phyloP scores from a whole-genome alignment of 2,329 filamentous ascomycete genomes.

The Thielaviopsis cerberus region DNA sequence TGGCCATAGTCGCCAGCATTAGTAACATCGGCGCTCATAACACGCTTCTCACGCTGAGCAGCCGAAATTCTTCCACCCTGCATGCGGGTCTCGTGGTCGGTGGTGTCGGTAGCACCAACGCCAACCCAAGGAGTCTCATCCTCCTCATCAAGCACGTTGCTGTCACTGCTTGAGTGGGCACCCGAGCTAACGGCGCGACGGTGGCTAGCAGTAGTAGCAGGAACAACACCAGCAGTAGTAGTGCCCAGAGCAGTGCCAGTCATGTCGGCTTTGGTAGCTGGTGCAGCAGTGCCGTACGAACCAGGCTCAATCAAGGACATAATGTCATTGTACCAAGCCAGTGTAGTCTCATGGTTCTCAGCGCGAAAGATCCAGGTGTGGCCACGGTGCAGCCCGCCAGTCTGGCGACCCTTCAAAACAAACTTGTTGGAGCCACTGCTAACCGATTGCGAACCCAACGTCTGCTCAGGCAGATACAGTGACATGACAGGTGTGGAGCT shows the following conservation, averaged over 20 bases:
- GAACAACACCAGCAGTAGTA: background rate
- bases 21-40: background rate
- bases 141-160: background rate
- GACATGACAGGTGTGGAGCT: conserved; percentile 89
- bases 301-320: conserved; percentile 56
- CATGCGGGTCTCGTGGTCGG: background rate
- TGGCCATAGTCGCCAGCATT: background rate
- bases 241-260: background rate
- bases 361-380: conserved; percentile 56
- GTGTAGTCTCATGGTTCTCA: conserved; percentile 77
- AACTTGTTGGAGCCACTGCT: conserved; percentile 82
- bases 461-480: conserved; percentile 82
- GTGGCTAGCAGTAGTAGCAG: background rate
- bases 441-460: conserved; percentile 77
- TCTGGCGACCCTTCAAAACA: conserved; percentile 89
- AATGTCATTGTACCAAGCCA: conserved; percentile 90
- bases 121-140: background rate
- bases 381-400: conserved; percentile 73
- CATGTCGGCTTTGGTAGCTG: background rate
- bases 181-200: background rate
- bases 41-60: background rate
- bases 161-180: background rate
- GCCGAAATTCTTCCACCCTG: background rate
- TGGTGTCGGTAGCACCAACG: background rate
- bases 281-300: conserved; percentile 7